Evolutionary conservation across 352 stramenopile species (phyloP).

Genomic region (Globisporangium acanthophoron): DNA sequence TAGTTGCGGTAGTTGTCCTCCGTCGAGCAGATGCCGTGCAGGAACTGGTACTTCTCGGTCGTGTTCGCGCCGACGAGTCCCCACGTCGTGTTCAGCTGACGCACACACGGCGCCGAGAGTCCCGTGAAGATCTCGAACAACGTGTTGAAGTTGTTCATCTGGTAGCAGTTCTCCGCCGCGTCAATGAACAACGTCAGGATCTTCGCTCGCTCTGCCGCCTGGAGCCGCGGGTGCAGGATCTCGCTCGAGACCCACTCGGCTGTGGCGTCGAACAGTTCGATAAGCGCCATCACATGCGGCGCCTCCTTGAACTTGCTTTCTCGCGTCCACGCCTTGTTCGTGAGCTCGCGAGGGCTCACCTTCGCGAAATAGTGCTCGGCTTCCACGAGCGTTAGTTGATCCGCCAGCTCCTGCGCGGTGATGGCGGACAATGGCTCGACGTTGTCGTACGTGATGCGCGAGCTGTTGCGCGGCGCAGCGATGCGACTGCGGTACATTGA

Average conservation of each 20-base stretch:
- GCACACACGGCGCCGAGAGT: slow-evolving; percentile 73
- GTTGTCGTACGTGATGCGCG: slow-evolving; percentile 74
- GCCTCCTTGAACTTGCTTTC: slow-evolving; percentile 78
- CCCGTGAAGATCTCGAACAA: slow-evolving; percentile 79
- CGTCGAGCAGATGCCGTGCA: slow-evolving; percentile 74
- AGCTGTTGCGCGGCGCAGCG: slow-evolving; percentile 51
- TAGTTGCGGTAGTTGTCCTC: slow-evolving; percentile 87
- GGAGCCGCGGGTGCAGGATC: slow-evolving; percentile 79
- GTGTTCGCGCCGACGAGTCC: slow-evolving; percentile 53
- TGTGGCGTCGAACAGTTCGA: slow-evolving; percentile 82
- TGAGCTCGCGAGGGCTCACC: slow-evolving; percentile 70
- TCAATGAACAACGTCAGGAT: slow-evolving; percentile 85
- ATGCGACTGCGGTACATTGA: slow-evolving; percentile 57
- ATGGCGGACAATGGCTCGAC: slow-evolving; percentile 63
- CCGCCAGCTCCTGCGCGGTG: slow-evolving; percentile 58
- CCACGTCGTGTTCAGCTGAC: slow-evolving; percentile 82
- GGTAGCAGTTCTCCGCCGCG: slow-evolving; percentile 70
- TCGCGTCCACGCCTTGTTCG: slow-evolving; percentile 84
- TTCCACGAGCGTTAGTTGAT: slow-evolving; percentile 81
- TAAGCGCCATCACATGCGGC: slow-evolving; percentile 76
- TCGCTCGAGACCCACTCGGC: slow-evolving; percentile 87
- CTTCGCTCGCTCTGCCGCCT: slow-evolving; percentile 74
- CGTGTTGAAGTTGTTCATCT: slow-evolving; percentile 90
- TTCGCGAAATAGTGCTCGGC: slow-evolving; percentile 68
- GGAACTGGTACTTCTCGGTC: slow-evolving; percentile 75